Conservation (phyloP, 164 flowering plant species). For the Vitis rupestris region DNA sequence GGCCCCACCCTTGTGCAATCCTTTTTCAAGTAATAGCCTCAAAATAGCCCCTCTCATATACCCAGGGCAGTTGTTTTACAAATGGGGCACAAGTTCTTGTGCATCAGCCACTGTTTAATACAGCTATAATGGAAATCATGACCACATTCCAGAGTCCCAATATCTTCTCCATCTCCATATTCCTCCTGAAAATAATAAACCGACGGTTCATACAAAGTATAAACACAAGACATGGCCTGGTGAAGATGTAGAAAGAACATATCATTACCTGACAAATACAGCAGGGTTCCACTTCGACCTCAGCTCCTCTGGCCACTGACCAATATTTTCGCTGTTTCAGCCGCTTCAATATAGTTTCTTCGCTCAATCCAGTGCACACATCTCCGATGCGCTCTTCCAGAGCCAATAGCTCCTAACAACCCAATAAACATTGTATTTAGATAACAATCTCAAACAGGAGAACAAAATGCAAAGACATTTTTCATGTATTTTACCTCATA, state of each 20-base stretch:
- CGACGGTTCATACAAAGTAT: background rate
- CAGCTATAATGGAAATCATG: conserved; percentile 75
- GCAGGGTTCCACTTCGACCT: conserved; percentile 66
- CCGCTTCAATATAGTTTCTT: conserved; percentile 43
- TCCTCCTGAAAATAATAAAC: conserved; percentile 59
- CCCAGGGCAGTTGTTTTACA: conserved; percentile 75
- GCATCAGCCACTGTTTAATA: conserved; percentile 72
- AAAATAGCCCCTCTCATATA: conserved; percentile 17
- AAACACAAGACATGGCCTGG: background rate
- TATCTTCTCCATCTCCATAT: conserved; percentile 63
- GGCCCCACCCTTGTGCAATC: too few relatives aligned
- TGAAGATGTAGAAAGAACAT: background rate
- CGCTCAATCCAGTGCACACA: conserved; percentile 74
- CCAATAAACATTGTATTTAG: background rate
- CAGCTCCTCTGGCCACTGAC: conserved; percentile 11
- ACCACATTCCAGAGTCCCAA: conserved; percentile 77
- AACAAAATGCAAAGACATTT: background rate
- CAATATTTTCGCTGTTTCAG: conserved; percentile 47
- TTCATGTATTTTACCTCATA: conserved; percentile 55
- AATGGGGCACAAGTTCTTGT: conserved; percentile 82
- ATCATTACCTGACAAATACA: conserved; percentile 70
- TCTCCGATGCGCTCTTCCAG: conserved; percentile 84
- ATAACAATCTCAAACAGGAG: background rate
- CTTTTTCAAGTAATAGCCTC: background rate
- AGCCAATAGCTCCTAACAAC: conserved; percentile 68